Conservation (phyloP, 192 early-diverging fungal species). For the Backusella luteola region DNA sequence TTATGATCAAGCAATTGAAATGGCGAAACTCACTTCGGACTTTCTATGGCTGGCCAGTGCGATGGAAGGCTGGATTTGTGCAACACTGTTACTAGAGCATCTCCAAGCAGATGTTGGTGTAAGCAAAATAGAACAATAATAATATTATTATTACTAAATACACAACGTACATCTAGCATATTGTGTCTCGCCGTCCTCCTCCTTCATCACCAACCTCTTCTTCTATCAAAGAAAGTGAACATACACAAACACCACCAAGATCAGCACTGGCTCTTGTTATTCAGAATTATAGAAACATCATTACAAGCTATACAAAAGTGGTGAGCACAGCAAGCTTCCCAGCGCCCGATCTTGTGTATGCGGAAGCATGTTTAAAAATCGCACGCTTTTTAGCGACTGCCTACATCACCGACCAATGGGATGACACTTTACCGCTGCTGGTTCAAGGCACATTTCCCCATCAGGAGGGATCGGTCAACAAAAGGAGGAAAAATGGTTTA, state of each 20-base stretch:
- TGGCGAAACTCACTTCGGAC: constrained; percentile 63
- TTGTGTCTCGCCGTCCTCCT: constrained; percentile 18
- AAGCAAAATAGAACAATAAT: neutral
- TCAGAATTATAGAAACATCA: constrained; percentile 62
- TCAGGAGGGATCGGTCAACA: constrained; percentile 27
- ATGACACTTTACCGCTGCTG: constrained; percentile 29
- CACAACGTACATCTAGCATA: constrained; percentile 2
- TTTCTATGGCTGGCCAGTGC: constrained; percentile 76
- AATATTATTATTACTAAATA: neutral
- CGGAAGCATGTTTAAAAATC: constrained; percentile 64
- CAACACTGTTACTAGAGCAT: constrained; percentile 56
- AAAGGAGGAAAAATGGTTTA: constrained; percentile 36
- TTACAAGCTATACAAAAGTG: constrained; percentile 61
- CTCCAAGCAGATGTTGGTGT: constrained; percentile 65
- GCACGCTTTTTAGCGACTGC: constrained; percentile 58
- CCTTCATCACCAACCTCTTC: neutral
- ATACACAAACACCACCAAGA: constrained; percentile 3
- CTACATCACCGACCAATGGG: constrained; percentile 33
- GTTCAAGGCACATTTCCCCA: constrained; percentile 28
- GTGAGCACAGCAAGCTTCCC: constrained; percentile 35
- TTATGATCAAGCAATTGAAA: constrained; percentile 66
- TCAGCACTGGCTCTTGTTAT: constrained; percentile 52
- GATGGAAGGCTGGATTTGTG: constrained; percentile 66
- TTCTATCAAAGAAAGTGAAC: neutral
- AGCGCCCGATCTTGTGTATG: constrained; percentile 56